A percentile compares a stretch with the other conserved stretches of the same genome.
phyloP scores from a whole-genome alignment of 23 red algal species.

The Gracilaria caudata region DNA sequence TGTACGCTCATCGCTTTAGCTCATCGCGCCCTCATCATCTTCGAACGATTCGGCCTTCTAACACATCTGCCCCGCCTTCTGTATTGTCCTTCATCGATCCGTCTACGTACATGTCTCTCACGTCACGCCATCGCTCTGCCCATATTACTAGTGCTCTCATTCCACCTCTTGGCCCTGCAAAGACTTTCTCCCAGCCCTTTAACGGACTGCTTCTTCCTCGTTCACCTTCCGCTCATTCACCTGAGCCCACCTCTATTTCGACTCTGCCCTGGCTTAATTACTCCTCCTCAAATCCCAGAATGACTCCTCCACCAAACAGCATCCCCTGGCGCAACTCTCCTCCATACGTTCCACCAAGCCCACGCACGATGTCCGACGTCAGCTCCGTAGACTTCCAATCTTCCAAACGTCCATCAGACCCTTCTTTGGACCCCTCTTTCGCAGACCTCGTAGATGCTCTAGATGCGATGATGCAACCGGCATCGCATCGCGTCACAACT shows the following conservation, averaged over 20 bases:
- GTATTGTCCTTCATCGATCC: neutral
- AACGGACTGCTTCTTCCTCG: neutral
- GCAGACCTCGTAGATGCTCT: constrained; percentile 44
- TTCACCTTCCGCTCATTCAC: neutral
- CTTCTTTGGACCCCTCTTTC: constrained; percentile 30
- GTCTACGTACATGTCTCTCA: neutral
- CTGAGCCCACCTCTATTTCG: neutral
- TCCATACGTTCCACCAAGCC: constrained; percentile 5
- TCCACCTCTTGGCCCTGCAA: neutral
- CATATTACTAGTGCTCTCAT: neutral
- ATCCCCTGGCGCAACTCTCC: constrained; percentile 37
- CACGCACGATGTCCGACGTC: neutral
- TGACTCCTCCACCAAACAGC: constrained; percentile 43
- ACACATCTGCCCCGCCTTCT: neutral
- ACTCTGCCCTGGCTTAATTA: neutral
- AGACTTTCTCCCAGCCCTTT: neutral
- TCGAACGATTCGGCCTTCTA: neutral
- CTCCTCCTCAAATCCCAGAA: neutral
- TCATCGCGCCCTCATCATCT: neutral
- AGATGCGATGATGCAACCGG: constrained; percentile 56
- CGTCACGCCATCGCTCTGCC: neutral
- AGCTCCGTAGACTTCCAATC: constrained; percentile 15
- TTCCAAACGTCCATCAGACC: constrained; percentile 27
- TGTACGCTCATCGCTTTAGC: neutral
- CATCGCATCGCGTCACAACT: neutral